Base-by-base conservation (phyloP, 1,284 basidiomycete genomes). In the Porogramme epimiltina region DNA sequence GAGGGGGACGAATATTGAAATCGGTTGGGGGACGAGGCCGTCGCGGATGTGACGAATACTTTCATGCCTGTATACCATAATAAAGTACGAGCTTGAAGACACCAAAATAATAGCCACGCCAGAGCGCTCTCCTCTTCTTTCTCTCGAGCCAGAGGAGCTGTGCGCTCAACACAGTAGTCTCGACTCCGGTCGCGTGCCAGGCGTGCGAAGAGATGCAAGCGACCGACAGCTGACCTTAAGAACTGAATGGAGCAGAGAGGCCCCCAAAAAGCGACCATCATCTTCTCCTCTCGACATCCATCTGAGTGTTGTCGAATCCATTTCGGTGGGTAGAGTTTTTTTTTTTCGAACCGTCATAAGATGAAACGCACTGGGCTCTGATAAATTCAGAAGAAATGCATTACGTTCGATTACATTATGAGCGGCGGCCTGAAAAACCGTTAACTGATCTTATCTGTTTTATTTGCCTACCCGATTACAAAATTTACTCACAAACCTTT, bases 301-400 rank as follows among this genome's bases (percentile, higher is more conserved):
- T 31, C 34, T 40, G 37, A 45, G 47, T n/a, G n/a, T n/a, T n/a
- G n/a, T n/a, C n/a, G n/a, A n/a, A n/a, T n/a, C n/a, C n/a, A n/a
- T n/a, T n/a, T n/a, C n/a, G n/a, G n/a, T n/a, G n/a, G n/a, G n/a
- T n/a, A n/a, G n/a, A n/a, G n/a, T n/a, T n/a, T n/a, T n/a, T n/a
- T n/a, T n/a, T n/a, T n/a, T n/a, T n/a, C n/a, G n/a, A n/a, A 37
- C 13, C 34, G 8, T 53, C 45, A 25, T 22, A 42, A 49, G 89
- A 91, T 84, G 89, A 91, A 89, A 80, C 73, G 89, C 89, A 91
- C 89, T 91, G 89, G 89, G 89, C 89, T 91, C 88, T 88, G 89
- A 91, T 47, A 51, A 54, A 47, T 23, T 51, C 51, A 58, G 87
- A 84, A 84, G 89, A 73, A 62, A 85, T 73, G 89, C 89, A 88